phyloP scores from a whole-genome alignment of 148 eudicot genomes.

The Vaccinium vitisidaea region DNA sequence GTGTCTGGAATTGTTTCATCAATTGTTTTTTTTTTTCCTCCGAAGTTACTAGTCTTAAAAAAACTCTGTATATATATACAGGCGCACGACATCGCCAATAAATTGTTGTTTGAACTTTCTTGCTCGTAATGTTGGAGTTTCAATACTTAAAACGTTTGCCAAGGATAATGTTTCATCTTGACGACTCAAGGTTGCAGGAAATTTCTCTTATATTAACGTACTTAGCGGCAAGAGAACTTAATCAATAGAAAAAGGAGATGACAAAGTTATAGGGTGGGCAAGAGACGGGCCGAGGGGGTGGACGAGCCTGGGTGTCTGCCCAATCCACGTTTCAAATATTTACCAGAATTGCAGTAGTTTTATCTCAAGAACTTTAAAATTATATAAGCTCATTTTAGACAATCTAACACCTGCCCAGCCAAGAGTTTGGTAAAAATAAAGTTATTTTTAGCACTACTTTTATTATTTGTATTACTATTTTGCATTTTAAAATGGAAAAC shows the following conservation, averaged over 20 bases:
- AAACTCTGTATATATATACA: not conserved
- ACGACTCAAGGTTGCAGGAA: not conserved
- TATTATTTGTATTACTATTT: no score
- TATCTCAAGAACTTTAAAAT: no score
- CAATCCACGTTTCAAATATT: no score
- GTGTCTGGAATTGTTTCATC: not conserved
- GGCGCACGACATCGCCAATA: no score
- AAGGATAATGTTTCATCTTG: not conserved
- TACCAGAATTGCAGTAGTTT: no score
- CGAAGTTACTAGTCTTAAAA: not conserved
- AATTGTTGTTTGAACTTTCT: not conserved
- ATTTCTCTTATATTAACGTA: not conserved
- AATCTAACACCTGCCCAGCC: no score
- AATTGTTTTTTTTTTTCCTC: not conserved
- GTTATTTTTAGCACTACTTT: no score
- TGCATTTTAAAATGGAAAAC: no score
- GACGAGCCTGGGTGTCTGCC: no score
- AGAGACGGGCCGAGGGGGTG: not conserved
- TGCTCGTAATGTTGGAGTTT: not conserved
- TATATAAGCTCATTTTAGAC: no score
- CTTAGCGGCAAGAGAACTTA: not conserved
- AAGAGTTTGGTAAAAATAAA: no score
- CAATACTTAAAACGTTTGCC: not conserved
- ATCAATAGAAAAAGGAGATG: not conserved
- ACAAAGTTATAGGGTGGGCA: not conserved